Evolutionary conservation across 208 protist genomes (phyloP), one percentile per base, ranked within the genome.

Genomic region (Trypanosoma brucei): DNA sequence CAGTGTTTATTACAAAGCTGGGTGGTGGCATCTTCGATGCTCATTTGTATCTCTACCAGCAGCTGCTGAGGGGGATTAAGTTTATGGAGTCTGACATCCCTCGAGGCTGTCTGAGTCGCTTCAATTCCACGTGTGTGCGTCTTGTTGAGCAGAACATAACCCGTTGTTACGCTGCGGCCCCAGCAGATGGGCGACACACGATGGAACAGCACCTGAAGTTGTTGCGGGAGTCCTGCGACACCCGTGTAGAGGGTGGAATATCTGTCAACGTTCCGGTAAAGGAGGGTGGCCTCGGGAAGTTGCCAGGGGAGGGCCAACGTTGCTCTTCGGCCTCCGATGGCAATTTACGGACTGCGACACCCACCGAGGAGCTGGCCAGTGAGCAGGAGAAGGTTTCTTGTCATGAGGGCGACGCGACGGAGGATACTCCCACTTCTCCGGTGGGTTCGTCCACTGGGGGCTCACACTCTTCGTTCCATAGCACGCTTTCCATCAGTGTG

Each of bases 1-100:
- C 83, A 45, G 78, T 91, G 35, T 95, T 85, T 74, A 59, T 95
- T 9, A 91, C 89, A 34, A 80, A 78, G 48, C 72, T 86, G 42
- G 81, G 78, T 62, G 81, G 83, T 22, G 89, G 89, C 30, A 49
- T 75, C 53, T 95, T 95, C 59, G 89, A 93, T 55, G 76, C 81
- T 5, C 84, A 95, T 64, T 73, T 95, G 3, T 95, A 92, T 68
- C 65, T 92, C 39, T 84, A 85, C 46, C 72, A 90, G 59, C 86
- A 93, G 54, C 70, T 95, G 8, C 76, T 95, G 31, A 62, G 69
- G 42, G 70, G 78, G 39, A 75, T 92, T 49, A 65, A 59, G 59
- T 93, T 85, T 57, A 64, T 71, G 34, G 63, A 70, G 37, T 55
- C 82, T 40, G 68, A 51, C n/a, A 69, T 58, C 39, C 65, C 62